These are phyloP conservation scores for Penicillium salamii DNA, from an alignment of 495 filamentous ascomycete species.

Conservation along the genomic window DNA sequence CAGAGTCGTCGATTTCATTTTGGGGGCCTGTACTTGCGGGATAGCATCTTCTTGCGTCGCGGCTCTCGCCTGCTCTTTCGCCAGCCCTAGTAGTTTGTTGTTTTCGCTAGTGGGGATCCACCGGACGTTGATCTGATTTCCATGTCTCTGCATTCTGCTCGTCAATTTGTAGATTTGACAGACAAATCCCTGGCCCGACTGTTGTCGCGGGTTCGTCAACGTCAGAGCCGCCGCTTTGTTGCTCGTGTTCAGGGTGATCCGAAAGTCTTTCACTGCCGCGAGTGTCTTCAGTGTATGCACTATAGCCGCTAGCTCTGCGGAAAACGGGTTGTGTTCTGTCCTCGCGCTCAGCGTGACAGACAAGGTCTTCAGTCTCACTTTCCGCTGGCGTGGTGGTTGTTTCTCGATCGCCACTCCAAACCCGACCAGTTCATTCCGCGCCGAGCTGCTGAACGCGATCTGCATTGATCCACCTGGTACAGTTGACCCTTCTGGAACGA, in stretches of 20 bases:
- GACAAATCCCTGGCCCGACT: no score
- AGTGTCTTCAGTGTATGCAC: neutral
- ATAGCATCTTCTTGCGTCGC: no score
- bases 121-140: no score
- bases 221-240: neutral
- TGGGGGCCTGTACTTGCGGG: neutral
- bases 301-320: neutral
- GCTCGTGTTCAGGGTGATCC: neutral
- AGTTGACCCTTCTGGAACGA: no score
- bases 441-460: slow-evolving; percentile 1
- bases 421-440: slow-evolving; percentile 1
- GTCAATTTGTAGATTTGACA: no score
- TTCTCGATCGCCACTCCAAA: slow-evolving; percentile 2
- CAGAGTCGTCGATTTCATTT: neutral
- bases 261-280: neutral
- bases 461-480: neutral
- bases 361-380: neutral
- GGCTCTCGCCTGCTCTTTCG: no score
- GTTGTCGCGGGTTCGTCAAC: no score
- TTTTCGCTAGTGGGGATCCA: no score
- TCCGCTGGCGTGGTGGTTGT: neutral
- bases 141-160: no score
- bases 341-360: neutral
- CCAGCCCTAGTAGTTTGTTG: no score
- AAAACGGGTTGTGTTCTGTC: neutral